Evolutionary conservation across 257 asterid species (phyloP).

Genomic region (Buddleja alternifolia): DNA sequence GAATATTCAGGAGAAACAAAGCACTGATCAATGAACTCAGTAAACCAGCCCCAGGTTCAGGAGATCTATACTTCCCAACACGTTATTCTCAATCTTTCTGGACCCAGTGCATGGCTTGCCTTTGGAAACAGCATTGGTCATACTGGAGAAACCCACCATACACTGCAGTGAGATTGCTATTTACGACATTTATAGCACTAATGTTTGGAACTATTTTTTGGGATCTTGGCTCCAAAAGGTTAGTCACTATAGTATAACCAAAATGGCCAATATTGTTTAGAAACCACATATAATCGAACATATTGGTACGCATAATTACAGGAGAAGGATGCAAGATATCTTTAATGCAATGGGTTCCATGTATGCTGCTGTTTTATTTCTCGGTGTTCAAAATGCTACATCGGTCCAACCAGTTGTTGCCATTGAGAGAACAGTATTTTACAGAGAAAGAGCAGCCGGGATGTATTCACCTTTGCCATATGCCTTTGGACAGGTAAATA

Average conservation of each 20-base stretch:
- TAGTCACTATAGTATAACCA: neutral
- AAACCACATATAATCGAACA: neutral
- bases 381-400: constrained; percentile 70
- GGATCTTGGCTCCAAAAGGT: constrained; percentile 76
- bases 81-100: constrained; percentile 65
- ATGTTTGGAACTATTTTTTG: constrained; percentile 82
- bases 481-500: constrained; percentile 74
- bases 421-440: constrained; percentile 77
- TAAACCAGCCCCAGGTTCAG: constrained; percentile 56
- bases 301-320: constrained; percentile 27
- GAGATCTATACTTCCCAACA: constrained; percentile 55
- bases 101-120: constrained; percentile 75
- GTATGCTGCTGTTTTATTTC: constrained; percentile 69
- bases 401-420: constrained; percentile 86
- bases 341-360: constrained; percentile 91
- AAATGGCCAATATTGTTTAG: neutral
- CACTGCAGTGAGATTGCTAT: constrained; percentile 73
- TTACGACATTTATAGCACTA: constrained; percentile 67
- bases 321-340: constrained; percentile 63
- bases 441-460: constrained; percentile 91
- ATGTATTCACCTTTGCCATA: constrained; percentile 89
- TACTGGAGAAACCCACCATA: constrained; percentile 85
- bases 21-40: constrained; percentile 65
- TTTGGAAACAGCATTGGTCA: constrained; percentile 83
- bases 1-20: constrained; percentile 69